phyloP scores from a whole-genome alignment of 345 rosid species.

The Corchorus capsularis region DNA sequence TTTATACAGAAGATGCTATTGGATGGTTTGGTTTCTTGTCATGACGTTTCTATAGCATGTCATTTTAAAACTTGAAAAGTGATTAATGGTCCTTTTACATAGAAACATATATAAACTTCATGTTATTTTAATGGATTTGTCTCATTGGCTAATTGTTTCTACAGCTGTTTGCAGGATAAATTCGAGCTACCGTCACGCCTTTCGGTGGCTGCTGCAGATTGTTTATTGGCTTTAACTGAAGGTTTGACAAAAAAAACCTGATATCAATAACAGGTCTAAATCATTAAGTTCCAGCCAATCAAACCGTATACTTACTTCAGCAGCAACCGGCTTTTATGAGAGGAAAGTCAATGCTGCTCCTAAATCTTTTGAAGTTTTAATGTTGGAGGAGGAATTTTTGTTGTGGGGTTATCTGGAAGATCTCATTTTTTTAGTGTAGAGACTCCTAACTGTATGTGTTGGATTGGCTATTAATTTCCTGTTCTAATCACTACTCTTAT shows the following conservation, averaged over 20 bases:
- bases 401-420: conserved; percentile 67
- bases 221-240: conserved; percentile 65
- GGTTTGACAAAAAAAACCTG: conserved; percentile 66
- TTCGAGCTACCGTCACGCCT: conserved; percentile 89
- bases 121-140: not conserved
- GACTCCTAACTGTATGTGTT: conserved; percentile 67
- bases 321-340: conserved; percentile 31
- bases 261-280: conserved; percentile 39
- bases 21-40: not conserved
- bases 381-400: conserved; percentile 39
- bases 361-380: conserved; percentile 34
- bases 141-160: conserved; percentile 26
- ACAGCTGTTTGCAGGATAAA: conserved; percentile 71
- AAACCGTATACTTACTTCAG: conserved; percentile 32
- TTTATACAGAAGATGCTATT: not conserved
- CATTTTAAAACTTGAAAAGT: not conserved
- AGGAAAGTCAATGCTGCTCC: conserved; percentile 35
- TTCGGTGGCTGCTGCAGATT: conserved; percentile 86
- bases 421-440: conserved; percentile 53
- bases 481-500: not conserved
- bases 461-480: conserved; percentile 17
- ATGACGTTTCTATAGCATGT: not conserved
- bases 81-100: not conserved
- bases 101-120: conserved; percentile 9
- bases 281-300: conserved; percentile 35